Conservation (phyloP, 2,329 filamentous ascomycete genomes). For the Thielaviopsis musarum region DNA sequence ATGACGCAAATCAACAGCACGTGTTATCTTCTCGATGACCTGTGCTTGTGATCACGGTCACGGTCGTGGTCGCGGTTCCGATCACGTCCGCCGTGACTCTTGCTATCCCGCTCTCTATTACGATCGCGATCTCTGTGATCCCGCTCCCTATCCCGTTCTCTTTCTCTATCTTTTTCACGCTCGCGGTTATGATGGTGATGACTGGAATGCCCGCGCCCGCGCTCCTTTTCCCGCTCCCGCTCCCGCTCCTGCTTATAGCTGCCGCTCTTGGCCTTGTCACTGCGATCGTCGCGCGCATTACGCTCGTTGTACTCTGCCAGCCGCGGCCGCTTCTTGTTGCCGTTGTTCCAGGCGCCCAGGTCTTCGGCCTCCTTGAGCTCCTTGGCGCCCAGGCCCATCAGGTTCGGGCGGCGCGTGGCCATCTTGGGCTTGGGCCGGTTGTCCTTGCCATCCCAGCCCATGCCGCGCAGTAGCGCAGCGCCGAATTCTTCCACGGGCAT, state of each 20-base stretch:
- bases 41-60: background rate
- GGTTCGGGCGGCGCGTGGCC: slow-evolving; percentile 56
- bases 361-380: slow-evolving; percentile 56
- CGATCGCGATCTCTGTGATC: slow-evolving; percentile 14
- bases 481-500: slow-evolving; percentile 93
- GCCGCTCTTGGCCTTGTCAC: slow-evolving; percentile 19
- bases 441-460: slow-evolving; percentile 76
- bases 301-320: slow-evolving; percentile 32
- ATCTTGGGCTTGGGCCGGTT: slow-evolving; percentile 37
- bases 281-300: slow-evolving; percentile 23
- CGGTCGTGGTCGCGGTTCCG: slow-evolving; percentile 15
- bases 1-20: too few species aligned
- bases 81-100: slow-evolving; percentile 19
- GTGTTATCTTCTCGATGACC: too few species aligned
- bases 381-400: slow-evolving; percentile 80
- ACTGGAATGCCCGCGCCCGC: slow-evolving; percentile 15
- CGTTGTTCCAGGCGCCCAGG: slow-evolving; percentile 65
- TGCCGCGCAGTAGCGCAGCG: slow-evolving; percentile 72
- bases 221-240: slow-evolving; percentile 25
- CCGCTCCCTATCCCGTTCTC: slow-evolving; percentile 16
- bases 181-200: slow-evolving; percentile 10
- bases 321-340: slow-evolving; percentile 29
- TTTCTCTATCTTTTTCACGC: slow-evolving; percentile 3
- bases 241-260: slow-evolving; percentile 30
- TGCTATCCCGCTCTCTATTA: slow-evolving; percentile 22